Evolutionary conservation across 495 filamentous ascomycete genomes (phyloP).

Genomic region (Evansstolkia leycettana): DNA sequence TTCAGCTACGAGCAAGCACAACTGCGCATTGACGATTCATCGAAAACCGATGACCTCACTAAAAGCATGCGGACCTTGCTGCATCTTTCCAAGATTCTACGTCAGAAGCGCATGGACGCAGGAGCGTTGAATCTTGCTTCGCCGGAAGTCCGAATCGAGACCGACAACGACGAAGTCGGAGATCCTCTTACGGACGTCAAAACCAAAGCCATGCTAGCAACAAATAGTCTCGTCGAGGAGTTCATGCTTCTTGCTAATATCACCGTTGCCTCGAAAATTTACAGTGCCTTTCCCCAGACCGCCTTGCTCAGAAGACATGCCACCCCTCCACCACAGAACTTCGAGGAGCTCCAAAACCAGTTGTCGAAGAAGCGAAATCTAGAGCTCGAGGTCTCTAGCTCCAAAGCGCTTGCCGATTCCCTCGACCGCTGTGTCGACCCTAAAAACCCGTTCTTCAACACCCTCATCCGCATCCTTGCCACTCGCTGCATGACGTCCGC

Average conservation of each 20-base stretch:
- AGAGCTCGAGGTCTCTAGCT: conserved; percentile 69
- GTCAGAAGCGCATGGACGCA: conserved; percentile 89
- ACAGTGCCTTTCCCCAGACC: conserved; percentile 84
- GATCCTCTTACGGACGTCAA: conserved; percentile 87
- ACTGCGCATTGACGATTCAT: conserved; percentile 75
- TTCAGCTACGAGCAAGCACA: conserved; percentile 98
- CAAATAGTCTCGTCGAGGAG: conserved; percentile 94
- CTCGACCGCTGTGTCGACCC: conserved; percentile 74
- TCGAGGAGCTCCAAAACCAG: conserved; percentile 84
- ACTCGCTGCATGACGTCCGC: conserved; percentile 99
- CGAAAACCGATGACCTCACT: conserved; percentile 78
- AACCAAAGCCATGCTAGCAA: conserved; percentile 85
- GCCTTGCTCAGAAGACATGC: conserved; percentile 86
- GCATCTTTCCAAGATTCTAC: conserved; percentile 84
- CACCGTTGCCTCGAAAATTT: conserved; percentile 76
- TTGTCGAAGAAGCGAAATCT: conserved; percentile 73
- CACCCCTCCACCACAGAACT: conserved; percentile 86
- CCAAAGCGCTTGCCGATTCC: conserved; percentile 80
- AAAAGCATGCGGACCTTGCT: conserved; percentile 80
- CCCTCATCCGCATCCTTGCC: conserved; percentile 88
- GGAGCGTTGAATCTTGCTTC: conserved; percentile 90
- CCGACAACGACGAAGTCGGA: conserved; percentile 89
- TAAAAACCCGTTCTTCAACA: conserved; percentile 95
- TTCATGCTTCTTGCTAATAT: conserved; percentile 99
- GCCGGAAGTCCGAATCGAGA: conserved; percentile 88